Evolutionary conservation across 352 stramenopile genomes (phyloP).

Genomic region (Phytophthora niederhauseri): DNA sequence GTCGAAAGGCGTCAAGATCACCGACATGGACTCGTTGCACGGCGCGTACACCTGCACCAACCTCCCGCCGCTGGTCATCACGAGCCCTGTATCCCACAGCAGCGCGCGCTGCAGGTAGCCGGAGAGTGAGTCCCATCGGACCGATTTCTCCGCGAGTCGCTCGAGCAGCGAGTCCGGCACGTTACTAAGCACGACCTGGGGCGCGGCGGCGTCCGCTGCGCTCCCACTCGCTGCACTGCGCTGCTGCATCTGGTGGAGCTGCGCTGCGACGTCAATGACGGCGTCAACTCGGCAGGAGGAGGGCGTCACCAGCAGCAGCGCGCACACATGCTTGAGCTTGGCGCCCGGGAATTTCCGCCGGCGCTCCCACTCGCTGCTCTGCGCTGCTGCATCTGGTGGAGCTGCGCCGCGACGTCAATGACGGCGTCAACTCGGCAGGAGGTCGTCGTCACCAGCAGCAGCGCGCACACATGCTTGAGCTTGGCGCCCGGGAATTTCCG

Average conservation of each 20-base stretch:
- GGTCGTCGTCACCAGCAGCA: constrained; percentile 13
- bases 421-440: constrained; percentile 8
- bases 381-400: constrained; percentile 28
- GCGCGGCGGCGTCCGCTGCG: background rate
- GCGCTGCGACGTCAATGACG: constrained; percentile 30
- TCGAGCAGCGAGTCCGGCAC: constrained; percentile 28
- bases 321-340: background rate
- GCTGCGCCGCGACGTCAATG: constrained; percentile 31
- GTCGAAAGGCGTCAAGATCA: constrained; percentile 49
- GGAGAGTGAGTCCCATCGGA: constrained; percentile 41
- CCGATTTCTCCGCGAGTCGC: constrained; percentile 33
- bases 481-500: constrained; percentile 3
- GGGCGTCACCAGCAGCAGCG: constrained; percentile 15
- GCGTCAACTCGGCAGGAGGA: constrained; percentile 5
- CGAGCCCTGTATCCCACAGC: constrained; percentile 57
- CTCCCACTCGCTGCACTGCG: background rate
- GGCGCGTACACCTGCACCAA: constrained; percentile 56
- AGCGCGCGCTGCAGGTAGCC: constrained; percentile 55
- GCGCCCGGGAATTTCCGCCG: constrained; percentile 1
- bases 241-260: constrained; percentile 30
- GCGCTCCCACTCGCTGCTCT: background rate
- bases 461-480: background rate
- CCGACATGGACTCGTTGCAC: constrained; percentile 53
- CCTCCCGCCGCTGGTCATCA: constrained; percentile 39
- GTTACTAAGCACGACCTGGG: constrained; percentile 30